Evolutionary conservation across 2,329 filamentous ascomycete genomes (phyloP), one percentile per base, ranked within the genome.

Genomic region (Capronia coronata): DNA sequence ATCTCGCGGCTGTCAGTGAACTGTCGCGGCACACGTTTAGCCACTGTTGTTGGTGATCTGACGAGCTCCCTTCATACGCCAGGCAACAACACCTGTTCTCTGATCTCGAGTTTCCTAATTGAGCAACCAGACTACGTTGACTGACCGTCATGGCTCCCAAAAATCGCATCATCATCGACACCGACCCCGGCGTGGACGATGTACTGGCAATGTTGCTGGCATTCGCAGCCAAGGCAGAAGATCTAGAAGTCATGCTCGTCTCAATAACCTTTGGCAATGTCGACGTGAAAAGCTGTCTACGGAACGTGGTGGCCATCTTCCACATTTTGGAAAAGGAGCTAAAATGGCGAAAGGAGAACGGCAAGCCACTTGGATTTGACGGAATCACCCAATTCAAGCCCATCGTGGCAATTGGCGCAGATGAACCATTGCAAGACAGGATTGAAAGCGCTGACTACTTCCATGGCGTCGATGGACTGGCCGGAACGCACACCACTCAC

Each of bases 261-360:
- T 94, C 89, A 1, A 77, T 96, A 52, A 95, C 90, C 1, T 96
- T 93, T 67, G 93, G 93, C 49, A 98, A 98, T 65, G 87, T 97
- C 18, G 82, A 90, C 59, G 80, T 95, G 13, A 77, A 89, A 55
- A 90, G 82, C 86, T 96, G 89, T 62, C 75, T 96, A 43, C 82
- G 85, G 43, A 98, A 98, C 68, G 83, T 86, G 13, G 83, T 97
- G 32, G 86, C 88, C 19, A 75, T 97, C 54, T 97, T 98, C 71
- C 84, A 96, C 62, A 84, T 94, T 51, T 78, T 98, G 46, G 88
- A 94, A 58, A 87, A 88, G 64, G 93, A 98, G 70, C 75, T 88
- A 59, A 76, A 80, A 59, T 97, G 90, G 90, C 80, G 93, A 56
- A 80, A 79, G 64, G 71, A 79, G 10, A 77, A 81, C 35, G 85